Percentiles rank a stretch among this genome's conserved stretches.
Conservation (phyloP, 768 basidiomycete species). For the Pulveroboletus sp. region DNA sequence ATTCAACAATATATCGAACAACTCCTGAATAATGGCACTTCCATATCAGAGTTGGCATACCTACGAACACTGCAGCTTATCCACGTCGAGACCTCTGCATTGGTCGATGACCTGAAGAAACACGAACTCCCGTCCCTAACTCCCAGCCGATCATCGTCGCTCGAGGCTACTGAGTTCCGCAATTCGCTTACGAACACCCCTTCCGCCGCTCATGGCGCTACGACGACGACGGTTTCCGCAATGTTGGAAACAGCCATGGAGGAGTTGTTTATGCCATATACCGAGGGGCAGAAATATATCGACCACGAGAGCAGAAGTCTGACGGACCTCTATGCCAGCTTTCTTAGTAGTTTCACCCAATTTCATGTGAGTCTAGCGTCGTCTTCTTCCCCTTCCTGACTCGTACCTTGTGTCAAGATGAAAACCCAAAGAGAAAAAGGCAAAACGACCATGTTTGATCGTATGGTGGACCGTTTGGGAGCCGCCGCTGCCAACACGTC, state of each 20-base stretch:
- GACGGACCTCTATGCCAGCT: constrained; percentile 68
- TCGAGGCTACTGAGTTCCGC: constrained; percentile 60
- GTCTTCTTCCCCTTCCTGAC: constrained; percentile 5
- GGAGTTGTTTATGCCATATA: constrained; percentile 91
- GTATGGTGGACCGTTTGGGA: constrained; percentile 82
- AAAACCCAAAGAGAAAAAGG: constrained; percentile 52
- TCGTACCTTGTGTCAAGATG: constrained; percentile 36
- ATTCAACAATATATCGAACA: constrained; percentile 96
- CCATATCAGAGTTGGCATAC: constrained; percentile 84
- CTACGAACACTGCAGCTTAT: constrained; percentile 87
- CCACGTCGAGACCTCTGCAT: constrained; percentile 67
- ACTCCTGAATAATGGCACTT: constrained; percentile 68
- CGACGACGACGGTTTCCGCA: constrained; percentile 52
- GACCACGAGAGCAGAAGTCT: constrained; percentile 88
- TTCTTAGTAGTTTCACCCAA: constrained; percentile 71
- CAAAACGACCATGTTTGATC: constrained; percentile 82
- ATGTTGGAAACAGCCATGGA: constrained; percentile 98
- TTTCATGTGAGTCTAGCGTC: constrained; percentile 64
- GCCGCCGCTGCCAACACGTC: constrained; percentile 67
- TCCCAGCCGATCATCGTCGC: constrained; percentile 53
- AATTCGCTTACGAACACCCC: constrained; percentile 43
- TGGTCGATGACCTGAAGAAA: constrained; percentile 88
- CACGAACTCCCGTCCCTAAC: constrained; percentile 77
- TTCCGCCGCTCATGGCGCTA: constrained; percentile 40
- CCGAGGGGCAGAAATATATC: constrained; percentile 86